Evolutionary conservation across 1,284 basidiomycete genomes (phyloP).

Genomic region (Flammula alnicola): DNA sequence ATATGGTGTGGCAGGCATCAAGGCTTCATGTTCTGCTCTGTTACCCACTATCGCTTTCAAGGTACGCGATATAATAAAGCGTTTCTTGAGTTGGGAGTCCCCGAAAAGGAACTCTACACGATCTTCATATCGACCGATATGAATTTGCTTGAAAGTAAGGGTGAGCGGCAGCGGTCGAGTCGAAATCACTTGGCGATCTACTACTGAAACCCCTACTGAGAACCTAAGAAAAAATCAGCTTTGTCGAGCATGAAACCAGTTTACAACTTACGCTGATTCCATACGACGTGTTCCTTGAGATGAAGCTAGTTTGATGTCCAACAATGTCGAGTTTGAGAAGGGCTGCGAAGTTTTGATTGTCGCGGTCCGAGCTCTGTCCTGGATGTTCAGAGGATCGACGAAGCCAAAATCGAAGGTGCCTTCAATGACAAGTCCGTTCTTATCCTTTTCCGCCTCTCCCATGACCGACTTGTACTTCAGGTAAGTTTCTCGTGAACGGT

Average conservation of each 20-base stretch:
- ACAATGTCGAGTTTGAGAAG: conserved; percentile 29
- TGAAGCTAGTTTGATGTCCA: conserved; percentile 41
- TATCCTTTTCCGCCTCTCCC: conserved; percentile 50
- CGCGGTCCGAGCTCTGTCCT: conserved; percentile 25
- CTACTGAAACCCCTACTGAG: conserved; percentile 23
- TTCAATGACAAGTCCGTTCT: conserved; percentile 44
- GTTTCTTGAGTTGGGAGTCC: conserved; percentile 41
- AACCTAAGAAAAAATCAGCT: conserved; percentile 36
- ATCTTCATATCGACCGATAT: conserved; percentile 55
- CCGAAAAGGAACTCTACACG: conserved; percentile 47
- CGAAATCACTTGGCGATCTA: conserved; percentile 26
- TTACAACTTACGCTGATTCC: conserved; percentile 37
- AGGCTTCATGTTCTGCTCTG: conserved; percentile 49
- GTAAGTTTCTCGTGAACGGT: conserved; percentile 41
- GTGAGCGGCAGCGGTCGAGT: conserved; percentile 33
- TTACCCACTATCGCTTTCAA: conserved; percentile 49
- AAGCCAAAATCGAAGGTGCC: conserved; percentile 46
- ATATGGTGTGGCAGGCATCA: conserved; percentile 57
- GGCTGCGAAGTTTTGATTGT: conserved; percentile 38
- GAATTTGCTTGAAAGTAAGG: conserved; percentile 38
- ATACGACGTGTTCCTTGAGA: conserved; percentile 27
- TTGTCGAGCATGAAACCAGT: not conserved
- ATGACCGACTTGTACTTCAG: conserved; percentile 40
- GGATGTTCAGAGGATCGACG: conserved; percentile 35
- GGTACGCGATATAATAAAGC: conserved; percentile 50